These are phyloP conservation scores for Cytospora piceicola DNA, from an alignment of 2,329 filamentous ascomycete species.

Conservation along the genomic window DNA sequence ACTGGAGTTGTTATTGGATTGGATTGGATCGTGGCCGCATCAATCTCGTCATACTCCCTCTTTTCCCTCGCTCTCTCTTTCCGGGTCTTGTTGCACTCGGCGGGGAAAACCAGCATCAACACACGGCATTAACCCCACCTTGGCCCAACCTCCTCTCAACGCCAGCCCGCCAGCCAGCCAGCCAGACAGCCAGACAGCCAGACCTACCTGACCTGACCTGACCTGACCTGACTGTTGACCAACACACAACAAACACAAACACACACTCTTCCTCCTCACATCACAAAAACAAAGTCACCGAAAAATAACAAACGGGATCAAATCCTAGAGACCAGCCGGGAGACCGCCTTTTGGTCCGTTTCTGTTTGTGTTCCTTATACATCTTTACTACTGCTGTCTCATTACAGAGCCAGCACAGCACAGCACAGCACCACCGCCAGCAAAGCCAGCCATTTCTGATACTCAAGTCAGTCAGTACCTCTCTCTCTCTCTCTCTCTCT, in stretches of 20 bases:
- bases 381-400: constrained; percentile 6
- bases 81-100: constrained; percentile 7
- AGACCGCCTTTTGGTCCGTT: constrained; percentile 11
- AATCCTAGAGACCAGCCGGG: constrained; percentile 13
- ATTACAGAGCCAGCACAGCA: neutral
- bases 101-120: constrained; percentile 12
- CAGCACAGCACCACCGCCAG: no score
- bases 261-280: constrained; percentile 11
- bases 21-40: neutral
- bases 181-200: constrained; percentile 15
- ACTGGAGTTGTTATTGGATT: neutral
- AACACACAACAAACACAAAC: neutral
- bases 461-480: no score
- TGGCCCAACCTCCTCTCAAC: constrained; percentile 13
- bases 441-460: no score
- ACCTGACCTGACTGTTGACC: constrained; percentile 27
- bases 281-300: neutral
- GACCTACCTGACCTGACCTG: neutral
- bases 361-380: constrained; percentile 11
- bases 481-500: no score
- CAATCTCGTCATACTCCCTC: constrained; percentile 15
- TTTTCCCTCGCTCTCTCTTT: no score
- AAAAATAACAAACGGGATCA: neutral
- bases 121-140: constrained; percentile 8
- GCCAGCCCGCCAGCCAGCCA: constrained; percentile 18